Evolutionary conservation across 768 basidiomycete species (phyloP).

Genomic region (Macrolepiota fuliginosa): DNA sequence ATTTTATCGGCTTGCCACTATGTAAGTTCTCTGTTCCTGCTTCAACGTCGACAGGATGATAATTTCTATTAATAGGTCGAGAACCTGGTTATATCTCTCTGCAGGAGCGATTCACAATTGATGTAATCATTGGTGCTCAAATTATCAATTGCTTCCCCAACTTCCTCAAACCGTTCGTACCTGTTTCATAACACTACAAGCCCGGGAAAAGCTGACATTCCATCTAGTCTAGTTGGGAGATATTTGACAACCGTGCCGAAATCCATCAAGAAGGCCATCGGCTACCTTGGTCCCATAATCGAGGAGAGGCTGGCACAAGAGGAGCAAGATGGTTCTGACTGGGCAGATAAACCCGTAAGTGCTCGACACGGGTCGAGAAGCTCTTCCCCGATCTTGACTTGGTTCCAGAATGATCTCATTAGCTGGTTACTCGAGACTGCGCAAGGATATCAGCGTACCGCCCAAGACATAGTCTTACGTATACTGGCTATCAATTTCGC

Average conservation of each 20-base stretch:
- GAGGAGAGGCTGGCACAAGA: slow-evolving; percentile 29
- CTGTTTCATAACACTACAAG: not conserved
- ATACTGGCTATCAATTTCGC: slow-evolving; percentile 37
- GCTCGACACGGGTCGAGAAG: not conserved
- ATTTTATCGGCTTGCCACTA: slow-evolving; percentile 46
- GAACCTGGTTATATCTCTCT: slow-evolving; percentile 22
- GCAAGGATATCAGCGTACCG: slow-evolving; percentile 24
- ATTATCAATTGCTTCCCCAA: slow-evolving; percentile 22
- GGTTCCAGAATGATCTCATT: slow-evolving; percentile 40
- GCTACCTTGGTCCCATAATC: slow-evolving; percentile 28
- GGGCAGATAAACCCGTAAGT: slow-evolving; percentile 31
- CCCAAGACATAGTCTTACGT: slow-evolving; percentile 21
- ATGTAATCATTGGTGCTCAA: slow-evolving; percentile 17
- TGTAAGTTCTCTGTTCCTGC: slow-evolving; percentile 28
- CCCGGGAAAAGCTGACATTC: not conserved
- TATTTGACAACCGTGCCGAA: slow-evolving; percentile 21
- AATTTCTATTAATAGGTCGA: slow-evolving; percentile 15
- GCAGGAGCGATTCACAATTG: slow-evolving; percentile 20
- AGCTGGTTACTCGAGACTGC: slow-evolving; percentile 44
- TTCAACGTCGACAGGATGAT: not conserved
- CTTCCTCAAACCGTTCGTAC: slow-evolving; percentile 20
- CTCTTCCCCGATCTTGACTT: not conserved
- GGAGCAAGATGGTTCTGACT: slow-evolving; percentile 26
- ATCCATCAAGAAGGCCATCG: slow-evolving; percentile 21
- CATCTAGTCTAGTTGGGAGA: slow-evolving; percentile 21